Conservation (phyloP, 129 eudicot species). For the Flaveria robusta region DNA sequence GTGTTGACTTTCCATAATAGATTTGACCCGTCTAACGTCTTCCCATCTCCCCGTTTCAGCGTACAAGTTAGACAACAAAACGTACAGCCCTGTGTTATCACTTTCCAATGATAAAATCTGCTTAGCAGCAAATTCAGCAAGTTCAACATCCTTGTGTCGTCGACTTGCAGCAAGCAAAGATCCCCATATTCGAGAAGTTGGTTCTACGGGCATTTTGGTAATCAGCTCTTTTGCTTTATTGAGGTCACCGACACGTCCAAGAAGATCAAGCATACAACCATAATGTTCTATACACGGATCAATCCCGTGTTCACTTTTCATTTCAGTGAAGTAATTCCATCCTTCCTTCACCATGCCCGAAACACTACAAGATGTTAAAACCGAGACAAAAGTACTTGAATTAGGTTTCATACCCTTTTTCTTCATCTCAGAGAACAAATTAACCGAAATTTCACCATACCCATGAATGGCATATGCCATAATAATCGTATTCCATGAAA, state of each 20-base stretch:
- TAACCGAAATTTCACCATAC: constrained; percentile 43
- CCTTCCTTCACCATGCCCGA: constrained; percentile 71
- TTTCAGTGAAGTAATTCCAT: constrained; percentile 58
- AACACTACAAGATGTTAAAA: constrained; percentile 67
- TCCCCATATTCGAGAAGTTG: constrained; percentile 83
- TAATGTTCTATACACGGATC: constrained; percentile 80
- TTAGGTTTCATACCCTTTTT: constrained; percentile 51
- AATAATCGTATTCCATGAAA: constrained; percentile 88
- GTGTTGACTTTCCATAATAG: constrained; percentile 50
- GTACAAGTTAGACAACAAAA: constrained; percentile 66
- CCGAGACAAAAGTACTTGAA: constrained; percentile 70
- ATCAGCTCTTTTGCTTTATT: constrained; percentile 49
- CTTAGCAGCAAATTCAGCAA: constrained; percentile 64
- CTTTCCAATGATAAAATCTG: constrained; percentile 35
- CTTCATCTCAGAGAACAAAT: constrained; percentile 55
- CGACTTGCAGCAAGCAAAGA: constrained; percentile 70
- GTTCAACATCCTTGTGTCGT: constrained; percentile 47
- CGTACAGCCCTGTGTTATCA: constrained; percentile 69
- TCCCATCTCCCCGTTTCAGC: constrained; percentile 77
- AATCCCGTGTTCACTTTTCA: constrained; percentile 61
- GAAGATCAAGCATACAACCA: constrained; percentile 75
- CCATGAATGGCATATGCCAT: constrained; percentile 77
- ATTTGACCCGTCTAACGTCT: constrained; percentile 50
- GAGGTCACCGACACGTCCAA: constrained; percentile 65
- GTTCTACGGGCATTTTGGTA: constrained; percentile 60